Conservation (phyloP, 164 flowering plant species). For the Magnolia kwangsiensis region DNA sequence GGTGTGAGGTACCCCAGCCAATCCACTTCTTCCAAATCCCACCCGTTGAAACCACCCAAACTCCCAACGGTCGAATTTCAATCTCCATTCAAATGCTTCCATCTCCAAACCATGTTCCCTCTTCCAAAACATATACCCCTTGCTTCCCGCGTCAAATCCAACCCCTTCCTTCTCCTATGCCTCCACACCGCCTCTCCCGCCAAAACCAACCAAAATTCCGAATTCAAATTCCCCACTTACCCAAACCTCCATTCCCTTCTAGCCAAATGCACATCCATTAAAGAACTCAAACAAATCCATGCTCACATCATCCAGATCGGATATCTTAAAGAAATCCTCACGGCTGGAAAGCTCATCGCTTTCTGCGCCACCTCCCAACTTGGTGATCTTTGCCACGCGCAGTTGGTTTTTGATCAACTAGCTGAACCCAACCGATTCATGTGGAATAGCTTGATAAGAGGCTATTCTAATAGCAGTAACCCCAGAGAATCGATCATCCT, state of each 20-base stretch:
- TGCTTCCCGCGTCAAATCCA: conserved; percentile 23
- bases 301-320: conserved; percentile 29
- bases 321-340: conserved; percentile 17
- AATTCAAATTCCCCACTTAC: conserved; percentile 5
- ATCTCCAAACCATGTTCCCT: conserved; percentile 10
- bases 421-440: conserved; percentile 34
- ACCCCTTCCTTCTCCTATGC: neutral
- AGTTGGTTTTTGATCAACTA: conserved; percentile 22
- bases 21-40: no score
- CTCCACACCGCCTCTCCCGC: conserved; percentile 2
- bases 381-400: conserved; percentile 30
- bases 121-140: conserved; percentile 12
- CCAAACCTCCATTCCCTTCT: conserved; percentile 21
- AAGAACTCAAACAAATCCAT: conserved; percentile 28
- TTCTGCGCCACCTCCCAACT: conserved; percentile 23
- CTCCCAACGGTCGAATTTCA: neutral
- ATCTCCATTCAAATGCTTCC: neutral
- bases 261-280: conserved; percentile 31
- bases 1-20: no score
- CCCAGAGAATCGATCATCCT: conserved; percentile 29
- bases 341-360: conserved; percentile 27
- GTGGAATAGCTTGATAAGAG: conserved; percentile 46
- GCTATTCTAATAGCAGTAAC: conserved; percentile 23
- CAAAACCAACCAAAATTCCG: neutral
- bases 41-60: neutral